These are phyloP conservation scores for Trypanosoma rangeli DNA, from an alignment of 208 protist species.

Conservation along the genomic window DNA sequence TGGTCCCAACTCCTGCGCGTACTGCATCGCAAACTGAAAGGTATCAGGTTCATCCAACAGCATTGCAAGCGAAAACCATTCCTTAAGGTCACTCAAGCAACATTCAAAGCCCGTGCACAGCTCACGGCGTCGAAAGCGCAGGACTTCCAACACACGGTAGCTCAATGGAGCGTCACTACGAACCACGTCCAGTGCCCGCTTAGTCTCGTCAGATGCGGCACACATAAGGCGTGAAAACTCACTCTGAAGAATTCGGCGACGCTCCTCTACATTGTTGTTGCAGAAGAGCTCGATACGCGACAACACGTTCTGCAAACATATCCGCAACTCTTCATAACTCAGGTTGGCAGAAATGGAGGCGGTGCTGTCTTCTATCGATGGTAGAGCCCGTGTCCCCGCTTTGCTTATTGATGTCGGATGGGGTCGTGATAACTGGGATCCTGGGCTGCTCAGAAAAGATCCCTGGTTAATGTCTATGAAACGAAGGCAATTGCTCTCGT, in stretches of 20 bases:
- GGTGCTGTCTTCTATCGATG: not conserved
- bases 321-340: conserved; percentile 21
- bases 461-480: conserved; percentile 24
- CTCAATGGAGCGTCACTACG: conserved; percentile 24
- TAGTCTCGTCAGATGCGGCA: conserved; percentile 14
- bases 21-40: conserved; percentile 27
- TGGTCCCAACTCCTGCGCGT: conserved; percentile 37
- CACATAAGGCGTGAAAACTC: conserved; percentile 10
- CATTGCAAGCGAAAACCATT: conserved; percentile 50
- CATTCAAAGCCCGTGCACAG: conserved; percentile 49
- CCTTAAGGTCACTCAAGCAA: conserved; percentile 51
- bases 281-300: conserved; percentile 12
- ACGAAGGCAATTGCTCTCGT: not conserved
- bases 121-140: conserved; percentile 40
- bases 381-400: not conserved
- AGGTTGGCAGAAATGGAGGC: not conserved
- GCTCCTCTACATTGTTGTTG: not conserved
- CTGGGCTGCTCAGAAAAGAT: not conserved
- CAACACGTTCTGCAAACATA: conserved; percentile 6
- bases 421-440: not conserved
- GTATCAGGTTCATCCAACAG: conserved; percentile 46
- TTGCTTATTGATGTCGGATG: too few relatives aligned
- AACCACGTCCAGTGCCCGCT: conserved; percentile 12
- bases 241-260: not conserved
- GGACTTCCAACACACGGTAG: conserved; percentile 45